Evolutionary conservation across 371 early-diverging fungal genomes (phyloP), one percentile per base, ranked within the genome.

Genomic region (Apophysomyces sp.): DNA sequence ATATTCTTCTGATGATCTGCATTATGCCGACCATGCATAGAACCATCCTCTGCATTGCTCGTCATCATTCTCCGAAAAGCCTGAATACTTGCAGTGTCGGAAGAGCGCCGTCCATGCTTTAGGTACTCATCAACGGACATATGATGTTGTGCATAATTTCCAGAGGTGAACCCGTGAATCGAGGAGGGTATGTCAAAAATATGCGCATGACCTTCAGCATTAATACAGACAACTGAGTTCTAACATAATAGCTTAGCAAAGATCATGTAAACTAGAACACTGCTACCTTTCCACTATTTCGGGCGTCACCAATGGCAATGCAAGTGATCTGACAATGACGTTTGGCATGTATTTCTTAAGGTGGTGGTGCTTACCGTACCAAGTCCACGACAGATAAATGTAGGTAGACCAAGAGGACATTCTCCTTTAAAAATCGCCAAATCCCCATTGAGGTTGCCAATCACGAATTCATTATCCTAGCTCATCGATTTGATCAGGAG

Each of bases 391-490:
- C 87, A 86, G 12, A 84, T 75, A 57, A 76, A 71, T 37, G 82
- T 78, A 41, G 89, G 87, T 32, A 72, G 37, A 0, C 86, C 85
- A 21, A 73, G 68, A 5, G 71, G 65, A 55, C 85, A 78, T 32
- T 81, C 80, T 12, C 91, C 91, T 61, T 92, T 92, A 53, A 92
- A 93, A 12, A 93, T 86, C n/a, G 89, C 89, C 29, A 93, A 74
- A 59, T 87, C 86, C 31, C 93, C 93, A 57, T 85, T 84, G 37
- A 92, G 68, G 63, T 89, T 92, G 4, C 93, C 93, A 53, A 93
- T 87, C 5, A 93, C 91, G 74, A 93, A 89, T 72, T 93, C 92
- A 61, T 89, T 90, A 58, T 88, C 85, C 92, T 92, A 62, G 8
- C 13, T 7, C 6, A 49, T 8, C 40, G 52, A 51, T 28, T 12